A percentile compares a stretch with the other conserved stretches of the same genome.
Conservation (phyloP, 768 basidiomycete species). For the Boletus pseudopeckii region DNA sequence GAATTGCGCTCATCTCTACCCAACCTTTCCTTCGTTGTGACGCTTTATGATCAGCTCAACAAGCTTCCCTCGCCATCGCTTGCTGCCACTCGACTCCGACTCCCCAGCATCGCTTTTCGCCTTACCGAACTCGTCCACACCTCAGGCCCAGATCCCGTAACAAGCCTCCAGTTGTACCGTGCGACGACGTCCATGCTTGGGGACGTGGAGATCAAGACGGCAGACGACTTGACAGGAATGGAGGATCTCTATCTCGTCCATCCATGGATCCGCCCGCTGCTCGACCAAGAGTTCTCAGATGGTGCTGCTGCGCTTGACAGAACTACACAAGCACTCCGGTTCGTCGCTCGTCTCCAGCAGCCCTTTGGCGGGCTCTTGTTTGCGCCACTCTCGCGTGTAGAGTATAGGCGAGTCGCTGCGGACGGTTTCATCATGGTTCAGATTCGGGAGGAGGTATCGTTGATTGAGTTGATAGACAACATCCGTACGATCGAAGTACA, state of each 20-base stretch:
- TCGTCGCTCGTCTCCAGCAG: neutral
- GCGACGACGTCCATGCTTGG: neutral
- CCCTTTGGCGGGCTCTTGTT: slow-evolving; percentile 10
- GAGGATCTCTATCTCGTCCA: slow-evolving; percentile 4
- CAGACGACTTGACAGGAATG: neutral
- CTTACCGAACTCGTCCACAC: neutral
- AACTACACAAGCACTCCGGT: neutral
- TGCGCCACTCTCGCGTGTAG: neutral
- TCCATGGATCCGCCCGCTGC: slow-evolving; percentile 10
- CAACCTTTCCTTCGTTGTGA: neutral
- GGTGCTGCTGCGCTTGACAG: neutral
- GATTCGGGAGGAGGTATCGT: neutral
- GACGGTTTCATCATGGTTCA: slow-evolving; percentile 7
- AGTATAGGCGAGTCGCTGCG: slow-evolving; percentile 15
- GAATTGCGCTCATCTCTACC: neutral
- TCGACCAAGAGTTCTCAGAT: neutral
- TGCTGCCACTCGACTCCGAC: neutral
- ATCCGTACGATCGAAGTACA: neutral
- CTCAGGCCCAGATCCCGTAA: too few species aligned
- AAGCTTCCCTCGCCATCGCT: neutral
- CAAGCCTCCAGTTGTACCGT: neutral
- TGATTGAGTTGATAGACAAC: neutral
- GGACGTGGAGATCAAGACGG: slow-evolving; percentile 4
- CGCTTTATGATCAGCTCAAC: neutral
- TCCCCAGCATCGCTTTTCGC: slow-evolving; percentile 4